Percentiles rank a stretch among this genome's conserved stretches.
Evolutionary conservation across 371 early-diverging fungal species (phyloP).

Genomic region (Rhizopus arrhizus): DNA sequence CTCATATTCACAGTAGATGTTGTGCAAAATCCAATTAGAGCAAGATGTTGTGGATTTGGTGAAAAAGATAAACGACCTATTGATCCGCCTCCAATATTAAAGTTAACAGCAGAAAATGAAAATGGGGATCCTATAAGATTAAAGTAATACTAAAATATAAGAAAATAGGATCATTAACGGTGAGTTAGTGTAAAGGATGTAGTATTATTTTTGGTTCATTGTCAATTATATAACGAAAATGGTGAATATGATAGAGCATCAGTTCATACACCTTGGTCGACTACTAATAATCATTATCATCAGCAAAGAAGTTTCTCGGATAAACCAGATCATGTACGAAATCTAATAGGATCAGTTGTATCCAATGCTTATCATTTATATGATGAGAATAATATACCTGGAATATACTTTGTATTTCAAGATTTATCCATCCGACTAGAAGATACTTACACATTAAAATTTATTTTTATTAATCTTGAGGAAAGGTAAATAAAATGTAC

Average conservation of each 20-base stretch:
- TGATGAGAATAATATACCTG: constrained; percentile 45
- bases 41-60: constrained; percentile 60
- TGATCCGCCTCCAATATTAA: constrained; percentile 39
- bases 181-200: constrained; percentile 24
- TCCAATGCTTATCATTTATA: constrained; percentile 52
- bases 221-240: constrained; percentile 29
- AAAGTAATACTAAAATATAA: constrained; percentile 6
- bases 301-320: neutral
- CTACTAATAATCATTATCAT: neutral
- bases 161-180: neutral
- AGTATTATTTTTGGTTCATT: constrained; percentile 30
- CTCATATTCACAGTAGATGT: constrained; percentile 8
- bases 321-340: constrained; percentile 43
- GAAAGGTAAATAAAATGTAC: constrained; percentile 21
- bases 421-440: constrained; percentile 62
- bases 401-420: constrained; percentile 58
- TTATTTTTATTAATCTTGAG: constrained; percentile 34
- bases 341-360: constrained; percentile 59
- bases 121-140: constrained; percentile 18
- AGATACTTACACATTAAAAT: constrained; percentile 46
- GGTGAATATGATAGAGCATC: constrained; percentile 19
- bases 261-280: constrained; percentile 23
- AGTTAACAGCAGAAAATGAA: constrained; percentile 31
- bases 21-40: constrained; percentile 64
- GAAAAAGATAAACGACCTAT: constrained; percentile 38